Evolutionary conservation across 192 early-diverging fungal species (phyloP), one percentile per base, ranked within the genome.

Genomic region (Physocladia obscura): DNA sequence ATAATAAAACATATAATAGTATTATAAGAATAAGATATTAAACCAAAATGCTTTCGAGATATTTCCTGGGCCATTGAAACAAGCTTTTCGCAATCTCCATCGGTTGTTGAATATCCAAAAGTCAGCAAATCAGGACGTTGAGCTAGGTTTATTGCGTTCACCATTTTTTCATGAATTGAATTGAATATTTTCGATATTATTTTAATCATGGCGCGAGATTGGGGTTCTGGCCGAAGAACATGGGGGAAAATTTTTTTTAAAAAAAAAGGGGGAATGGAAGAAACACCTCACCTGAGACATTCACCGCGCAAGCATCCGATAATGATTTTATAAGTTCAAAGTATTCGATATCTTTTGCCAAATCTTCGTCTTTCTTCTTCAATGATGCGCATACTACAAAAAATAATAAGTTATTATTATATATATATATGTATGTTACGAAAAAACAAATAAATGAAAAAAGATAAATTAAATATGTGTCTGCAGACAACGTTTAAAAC

Each of bases 281-380:
- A n/a, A n/a, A n/a, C n/a, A n/a, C 22, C 6, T 6, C 21, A 52
- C 50, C 50, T 19, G 50, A 52, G 22, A 52, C 8, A 26, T 52
- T 52, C 13, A 52, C 50, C 21, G 21, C 21, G 56, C 56, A 57
- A 11, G 30, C n/a, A 35, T 30, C n/a, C 17, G 56, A 13, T 8
- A 57, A 57, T n/a, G 31, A 24, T 31, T 34, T 57, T 5, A 34
- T 57, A 24, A 57, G 56, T 27, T 57, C 56, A 34, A 57, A 35
- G 31, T 35, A 57, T 57, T 57, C 56, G 36, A 57, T 57, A 1
- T 57, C 56, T 34, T 57, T 57, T 11, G 36, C 22, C 4, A 57
- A 11, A 31, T 11, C 30, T 5, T 31, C 30, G 31, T 57, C 31
- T 8, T 31, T n/a, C 17, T 17, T 21, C 35, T 62, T 38, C 35